Evolutionary conservation across 1,139 yeast species (phyloP).

Genomic region (Sugiyamaella xylanicola): DNA sequence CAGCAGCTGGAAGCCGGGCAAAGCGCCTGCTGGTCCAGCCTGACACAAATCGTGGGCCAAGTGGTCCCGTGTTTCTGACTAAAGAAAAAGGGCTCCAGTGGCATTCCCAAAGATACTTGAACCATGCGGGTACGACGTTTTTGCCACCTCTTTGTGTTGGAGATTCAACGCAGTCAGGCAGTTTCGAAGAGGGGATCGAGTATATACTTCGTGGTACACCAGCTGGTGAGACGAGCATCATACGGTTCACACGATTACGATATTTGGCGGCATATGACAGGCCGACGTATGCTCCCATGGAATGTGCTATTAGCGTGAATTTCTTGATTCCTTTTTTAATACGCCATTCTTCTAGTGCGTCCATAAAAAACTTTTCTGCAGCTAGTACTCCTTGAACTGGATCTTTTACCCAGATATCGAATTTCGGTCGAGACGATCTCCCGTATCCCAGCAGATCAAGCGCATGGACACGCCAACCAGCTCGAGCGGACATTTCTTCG

Average conservation of each 20-base stretch:
- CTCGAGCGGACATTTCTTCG: constrained; percentile 47
- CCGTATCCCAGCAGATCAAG: constrained; percentile 89
- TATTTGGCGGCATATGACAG: constrained; percentile 75
- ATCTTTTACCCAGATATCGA: constrained; percentile 40
- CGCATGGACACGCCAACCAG: constrained; percentile 61
- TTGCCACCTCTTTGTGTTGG: constrained; percentile 19
- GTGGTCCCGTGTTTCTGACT: constrained; percentile 46
- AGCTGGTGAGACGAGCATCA: constrained; percentile 83
- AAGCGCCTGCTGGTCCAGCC: constrained; percentile 48
- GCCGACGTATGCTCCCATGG: constrained; percentile 89
- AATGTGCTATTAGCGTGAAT: constrained; percentile 83
- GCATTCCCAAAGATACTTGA: constrained; percentile 45
- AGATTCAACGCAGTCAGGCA: constrained; percentile 21
- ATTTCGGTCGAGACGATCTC: constrained; percentile 64
- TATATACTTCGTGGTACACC: constrained; percentile 57
- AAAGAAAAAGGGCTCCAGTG: constrained; percentile 45
- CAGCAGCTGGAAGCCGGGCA: constrained; percentile 37
- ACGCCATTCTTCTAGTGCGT: constrained; percentile 87
- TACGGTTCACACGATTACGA: constrained; percentile 63
- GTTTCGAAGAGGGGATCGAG: constrained; percentile 35
- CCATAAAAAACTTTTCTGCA: constrained; percentile 76
- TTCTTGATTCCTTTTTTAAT: constrained; percentile 49
- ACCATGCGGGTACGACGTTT: constrained; percentile 34
- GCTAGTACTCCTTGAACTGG: constrained; percentile 40
- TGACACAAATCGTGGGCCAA: constrained; percentile 46